Evolutionary conservation across 2,329 filamentous ascomycete genomes (phyloP).

Genomic region (Aspergillus vadensis): DNA sequence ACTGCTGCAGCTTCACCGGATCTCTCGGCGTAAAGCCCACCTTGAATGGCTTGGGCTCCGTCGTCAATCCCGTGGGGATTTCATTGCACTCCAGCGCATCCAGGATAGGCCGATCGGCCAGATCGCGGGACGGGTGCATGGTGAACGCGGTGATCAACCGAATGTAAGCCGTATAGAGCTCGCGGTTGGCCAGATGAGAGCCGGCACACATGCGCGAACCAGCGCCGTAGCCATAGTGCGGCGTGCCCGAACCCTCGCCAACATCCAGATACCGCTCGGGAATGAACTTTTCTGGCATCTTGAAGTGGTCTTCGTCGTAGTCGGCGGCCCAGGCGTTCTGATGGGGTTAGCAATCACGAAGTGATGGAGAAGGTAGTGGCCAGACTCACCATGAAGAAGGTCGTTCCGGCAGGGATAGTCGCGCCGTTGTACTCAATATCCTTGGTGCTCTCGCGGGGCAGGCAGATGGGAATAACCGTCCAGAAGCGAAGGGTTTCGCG

Average conservation of each 20-base stretch:
- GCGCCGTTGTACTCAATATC: constrained; percentile 70
- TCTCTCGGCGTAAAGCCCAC: constrained; percentile 56
- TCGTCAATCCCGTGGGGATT: constrained; percentile 60
- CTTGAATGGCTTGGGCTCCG: constrained; percentile 66
- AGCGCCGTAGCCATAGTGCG: constrained; percentile 64
- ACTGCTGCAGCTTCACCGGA: constrained; percentile 48
- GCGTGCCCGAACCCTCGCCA: constrained; percentile 54
- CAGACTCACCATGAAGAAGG: constrained; percentile 69
- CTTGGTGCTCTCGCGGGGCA: constrained; percentile 71
- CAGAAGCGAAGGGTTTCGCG: constrained; percentile 79
- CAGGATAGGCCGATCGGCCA: constrained; percentile 55
- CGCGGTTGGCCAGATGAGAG: constrained; percentile 63
- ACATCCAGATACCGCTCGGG: constrained; percentile 69
- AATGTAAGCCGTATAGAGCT: constrained; percentile 63
- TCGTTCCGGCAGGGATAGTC: constrained; percentile 72
- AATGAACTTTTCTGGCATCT: constrained; percentile 63
- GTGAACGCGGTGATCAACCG: constrained; percentile 62
- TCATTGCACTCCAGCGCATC: constrained; percentile 60
- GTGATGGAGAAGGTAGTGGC: background rate
- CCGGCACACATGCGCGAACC: constrained; percentile 66
- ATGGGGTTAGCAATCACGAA: background rate
- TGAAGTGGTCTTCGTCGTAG: constrained; percentile 70
- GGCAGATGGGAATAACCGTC: constrained; percentile 76
- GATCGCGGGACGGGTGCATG: constrained; percentile 52
- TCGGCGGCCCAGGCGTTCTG: constrained; percentile 73